Conservation (phyloP, 2,329 filamentous ascomycete species). For the Fusarium graminum region DNA sequence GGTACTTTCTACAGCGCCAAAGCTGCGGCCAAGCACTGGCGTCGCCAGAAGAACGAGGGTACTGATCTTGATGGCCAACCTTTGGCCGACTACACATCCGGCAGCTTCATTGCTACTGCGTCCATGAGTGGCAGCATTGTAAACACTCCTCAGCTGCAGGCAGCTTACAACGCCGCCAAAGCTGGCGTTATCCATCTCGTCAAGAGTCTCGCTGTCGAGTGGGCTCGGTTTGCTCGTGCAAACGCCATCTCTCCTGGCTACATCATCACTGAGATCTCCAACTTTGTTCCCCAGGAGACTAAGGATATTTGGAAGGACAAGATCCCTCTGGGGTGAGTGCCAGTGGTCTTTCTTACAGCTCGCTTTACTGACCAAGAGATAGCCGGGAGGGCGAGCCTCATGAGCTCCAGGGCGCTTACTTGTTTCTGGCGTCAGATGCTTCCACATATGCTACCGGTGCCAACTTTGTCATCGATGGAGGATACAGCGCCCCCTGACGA, state of each 20-base stretch:
- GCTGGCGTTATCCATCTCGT: slow-evolving; percentile 68
- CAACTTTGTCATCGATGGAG: slow-evolving; percentile 52
- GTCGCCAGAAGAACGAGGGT: slow-evolving; percentile 74
- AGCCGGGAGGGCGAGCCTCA: slow-evolving; percentile 49
- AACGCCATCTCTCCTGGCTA: slow-evolving; percentile 63
- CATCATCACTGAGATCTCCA: slow-evolving; percentile 48
- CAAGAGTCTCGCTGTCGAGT: slow-evolving; percentile 67
- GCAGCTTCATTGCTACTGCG: slow-evolving; percentile 66
- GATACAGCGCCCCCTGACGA: slow-evolving; percentile 48
- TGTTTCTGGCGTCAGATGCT: slow-evolving; percentile 50
- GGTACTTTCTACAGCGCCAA: slow-evolving; percentile 80
- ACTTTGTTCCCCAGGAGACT: slow-evolving; percentile 47
- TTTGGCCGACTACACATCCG: slow-evolving; percentile 50
- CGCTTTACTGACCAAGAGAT: slow-evolving; percentile 17
- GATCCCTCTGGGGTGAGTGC: slow-evolving; percentile 46
- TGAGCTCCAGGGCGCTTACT: slow-evolving; percentile 47
- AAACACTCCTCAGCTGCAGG: slow-evolving; percentile 66
- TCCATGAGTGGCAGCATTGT: slow-evolving; percentile 65
- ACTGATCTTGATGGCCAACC: slow-evolving; percentile 53
- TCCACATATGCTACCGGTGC: slow-evolving; percentile 52
- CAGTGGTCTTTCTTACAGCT: not conserved
- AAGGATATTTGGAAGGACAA: slow-evolving; percentile 48
- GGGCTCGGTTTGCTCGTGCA: slow-evolving; percentile 69
- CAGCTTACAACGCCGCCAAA: slow-evolving; percentile 69
- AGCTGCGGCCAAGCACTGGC: slow-evolving; percentile 75